A percentile compares a stretch with the other conserved stretches of the same genome.
Evolutionary conservation across 495 filamentous ascomycete genomes (phyloP).

Genomic region (Neurospora sp.): DNA sequence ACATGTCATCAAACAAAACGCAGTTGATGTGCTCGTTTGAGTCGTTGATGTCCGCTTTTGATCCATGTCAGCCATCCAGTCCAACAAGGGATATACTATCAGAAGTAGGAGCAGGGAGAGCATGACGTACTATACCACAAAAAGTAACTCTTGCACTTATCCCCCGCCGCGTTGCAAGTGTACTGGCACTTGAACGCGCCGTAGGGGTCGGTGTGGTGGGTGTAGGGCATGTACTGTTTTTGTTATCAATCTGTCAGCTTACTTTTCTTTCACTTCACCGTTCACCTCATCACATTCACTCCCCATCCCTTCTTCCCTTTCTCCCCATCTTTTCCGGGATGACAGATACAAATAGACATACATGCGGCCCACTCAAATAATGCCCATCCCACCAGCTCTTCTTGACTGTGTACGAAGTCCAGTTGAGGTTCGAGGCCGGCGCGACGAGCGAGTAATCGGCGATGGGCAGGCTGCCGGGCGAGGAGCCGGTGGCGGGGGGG

Average conservation of each 20-base stretch:
- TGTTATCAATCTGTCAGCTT: too few species aligned
- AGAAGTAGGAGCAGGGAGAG: too few species aligned
- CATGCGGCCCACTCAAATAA: conserved; percentile 18
- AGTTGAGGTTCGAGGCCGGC: conserved; percentile 1
- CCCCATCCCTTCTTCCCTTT: background rate
- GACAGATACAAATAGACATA: too few species aligned
- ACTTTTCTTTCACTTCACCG: too few species aligned
- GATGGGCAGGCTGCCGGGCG: conserved; percentile 7
- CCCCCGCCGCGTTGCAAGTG: conserved; percentile 18
- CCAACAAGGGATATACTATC: too few species aligned
- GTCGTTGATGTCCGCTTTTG: background rate
- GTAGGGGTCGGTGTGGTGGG: conserved; percentile 10
- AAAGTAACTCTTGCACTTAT: conserved; percentile 20
- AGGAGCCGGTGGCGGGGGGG: conserved; percentile 8
- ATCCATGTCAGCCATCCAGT: too few species aligned
- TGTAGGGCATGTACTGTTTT: conserved; percentile 11
- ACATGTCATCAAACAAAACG: conserved; percentile 25
- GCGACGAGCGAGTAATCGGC: conserved; percentile 13
- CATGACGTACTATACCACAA: conserved; percentile 15
- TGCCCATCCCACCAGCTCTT: conserved; percentile 13
- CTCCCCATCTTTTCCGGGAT: too few species aligned
- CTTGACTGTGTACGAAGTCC: conserved; percentile 11
- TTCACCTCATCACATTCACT: too few species aligned
- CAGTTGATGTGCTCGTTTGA: conserved; percentile 17
- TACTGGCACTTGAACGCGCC: conserved; percentile 28